Conservation (phyloP, 2,329 filamentous ascomycete genomes). For the Dendryphion nanum region DNA sequence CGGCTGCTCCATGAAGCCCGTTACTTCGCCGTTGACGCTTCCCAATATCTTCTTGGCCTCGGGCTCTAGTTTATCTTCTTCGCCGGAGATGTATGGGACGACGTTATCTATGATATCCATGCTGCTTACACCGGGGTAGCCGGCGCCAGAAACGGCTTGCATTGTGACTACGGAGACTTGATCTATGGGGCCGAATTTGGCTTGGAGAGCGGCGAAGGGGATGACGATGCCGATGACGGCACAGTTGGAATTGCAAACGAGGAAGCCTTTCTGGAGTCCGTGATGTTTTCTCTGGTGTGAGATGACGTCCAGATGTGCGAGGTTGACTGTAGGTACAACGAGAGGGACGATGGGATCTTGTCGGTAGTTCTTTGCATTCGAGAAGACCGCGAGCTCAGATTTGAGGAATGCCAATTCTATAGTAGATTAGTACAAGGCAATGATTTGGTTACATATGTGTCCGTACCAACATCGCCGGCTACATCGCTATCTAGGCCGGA, state of each 20-base stretch:
- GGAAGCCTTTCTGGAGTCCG: constrained; percentile 76
- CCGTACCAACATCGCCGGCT: constrained; percentile 64
- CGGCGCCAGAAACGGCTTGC: constrained; percentile 91
- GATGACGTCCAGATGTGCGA: constrained; percentile 81
- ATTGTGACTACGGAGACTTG: constrained; percentile 51
- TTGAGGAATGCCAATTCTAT: constrained; percentile 85
- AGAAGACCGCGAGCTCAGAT: constrained; percentile 88
- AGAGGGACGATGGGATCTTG: constrained; percentile 86
- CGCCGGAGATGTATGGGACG: constrained; percentile 74
- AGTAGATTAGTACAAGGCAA: no score
- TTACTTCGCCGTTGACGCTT: constrained; percentile 65
- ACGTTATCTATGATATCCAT: constrained; percentile 93
- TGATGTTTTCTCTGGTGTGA: constrained; percentile 79
- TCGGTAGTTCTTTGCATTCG: constrained; percentile 97
- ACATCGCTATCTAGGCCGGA: constrained; percentile 90
- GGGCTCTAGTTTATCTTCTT: constrained; percentile 94
- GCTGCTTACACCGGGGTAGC: constrained; percentile 80
- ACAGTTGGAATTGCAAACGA: constrained; percentile 98
- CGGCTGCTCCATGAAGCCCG: constrained; percentile 73
- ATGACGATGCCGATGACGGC: constrained; percentile 93
- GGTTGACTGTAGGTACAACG: constrained; percentile 93
- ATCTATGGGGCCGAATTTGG: constrained; percentile 29
- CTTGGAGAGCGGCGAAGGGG: not conserved
- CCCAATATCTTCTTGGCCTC: constrained; percentile 96
- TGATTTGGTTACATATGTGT: no score